Evolutionary conservation across 2,329 filamentous ascomycete genomes (phyloP), one percentile per base, ranked within the genome.

Genomic region (Macroventuria anomochaeta): DNA sequence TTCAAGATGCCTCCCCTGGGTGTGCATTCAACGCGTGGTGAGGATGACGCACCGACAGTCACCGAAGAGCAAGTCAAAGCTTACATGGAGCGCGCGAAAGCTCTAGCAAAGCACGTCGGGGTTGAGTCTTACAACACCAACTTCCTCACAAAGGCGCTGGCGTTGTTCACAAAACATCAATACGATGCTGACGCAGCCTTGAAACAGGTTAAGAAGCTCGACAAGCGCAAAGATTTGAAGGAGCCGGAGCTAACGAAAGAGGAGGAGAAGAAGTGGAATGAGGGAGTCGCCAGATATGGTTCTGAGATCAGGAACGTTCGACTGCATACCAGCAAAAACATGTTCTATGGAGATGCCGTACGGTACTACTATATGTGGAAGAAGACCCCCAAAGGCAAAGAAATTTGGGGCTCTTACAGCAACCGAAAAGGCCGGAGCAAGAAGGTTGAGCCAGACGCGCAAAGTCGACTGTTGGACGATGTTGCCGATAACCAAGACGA

Each of bases 291-390:
- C 39, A 96, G 95, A 71, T 96, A 88, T 69, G 95, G 95, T 18
- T 97, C 93, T 0, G 95, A 99, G 75, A 86, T 96, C 65, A 85
- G 91, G 61, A 83, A 84, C 39, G 88, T 97, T 55, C 91, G 88
- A 61, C 87, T 89, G 63, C 90, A 96, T 72, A 90, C 97, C 67
- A 73, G 68, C 50, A 93, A 91, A 74, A 90, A 88, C 0, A 85
- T 95, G 63, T 86, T 85, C 33, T 87, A 92, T 57, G 87, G 88
- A 43, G 85, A 91, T 53, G 88, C 97, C 57, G 91, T 96, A 21
- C 89, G 95, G 3, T 96, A 90, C 71, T 99, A 97, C 76, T 99
- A 99, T 73, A 90, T 90, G 61, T 99, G 95, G 95, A 99, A 99
- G 78, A 97, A 97, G 76, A 91, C 91, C 0, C 83, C 88, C 2